A percentile compares a stretch with the other conserved stretches of the same genome.
phyloP scores from a whole-genome alignment of 2,329 filamentous ascomycete genomes.

The Fusarium luffae region DNA sequence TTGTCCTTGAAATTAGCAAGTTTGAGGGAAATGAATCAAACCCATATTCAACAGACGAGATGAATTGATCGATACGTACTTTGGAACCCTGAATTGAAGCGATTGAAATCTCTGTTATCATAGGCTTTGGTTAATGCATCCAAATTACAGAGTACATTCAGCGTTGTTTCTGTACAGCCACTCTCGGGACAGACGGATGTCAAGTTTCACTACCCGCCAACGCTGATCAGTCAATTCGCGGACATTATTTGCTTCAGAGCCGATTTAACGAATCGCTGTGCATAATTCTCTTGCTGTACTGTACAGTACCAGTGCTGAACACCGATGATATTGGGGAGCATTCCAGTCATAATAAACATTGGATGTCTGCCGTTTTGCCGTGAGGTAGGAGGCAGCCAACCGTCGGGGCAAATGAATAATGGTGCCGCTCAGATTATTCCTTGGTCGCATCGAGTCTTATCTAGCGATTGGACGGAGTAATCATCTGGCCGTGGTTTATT shows the following conservation, averaged over 20 bases:
- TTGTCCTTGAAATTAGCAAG: constrained; percentile 22
- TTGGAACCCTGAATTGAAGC: neutral
- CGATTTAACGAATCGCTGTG: constrained; percentile 1
- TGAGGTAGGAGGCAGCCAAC: constrained; percentile 20
- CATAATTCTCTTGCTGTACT: neutral
- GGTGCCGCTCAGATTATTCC: neutral
- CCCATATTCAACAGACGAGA: neutral
- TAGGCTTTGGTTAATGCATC: constrained; percentile 8
- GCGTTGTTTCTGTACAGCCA: constrained; percentile 36
- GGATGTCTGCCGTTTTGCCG: constrained; percentile 30
- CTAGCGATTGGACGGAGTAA: constrained; percentile 27
- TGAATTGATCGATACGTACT: constrained; percentile 4
- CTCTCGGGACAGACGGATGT: constrained; percentile 36
- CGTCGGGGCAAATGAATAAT: constrained; percentile 2
- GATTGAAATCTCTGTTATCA: constrained; percentile 5
- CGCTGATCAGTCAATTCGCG: constrained; percentile 19
- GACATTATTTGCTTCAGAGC: constrained; percentile 21
- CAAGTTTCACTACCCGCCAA: constrained; percentile 25
- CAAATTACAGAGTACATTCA: neutral
- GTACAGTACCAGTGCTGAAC: neutral
- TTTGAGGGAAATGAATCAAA: constrained; percentile 24
- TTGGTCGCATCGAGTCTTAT: constrained; percentile 10
- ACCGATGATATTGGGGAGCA: constrained; percentile 11
- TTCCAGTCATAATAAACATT: constrained; percentile 20
- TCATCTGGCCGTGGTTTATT: constrained; percentile 24